Conservation (phyloP, 176 grass and related monocot genomes). For the Musa acuminata region DNA sequence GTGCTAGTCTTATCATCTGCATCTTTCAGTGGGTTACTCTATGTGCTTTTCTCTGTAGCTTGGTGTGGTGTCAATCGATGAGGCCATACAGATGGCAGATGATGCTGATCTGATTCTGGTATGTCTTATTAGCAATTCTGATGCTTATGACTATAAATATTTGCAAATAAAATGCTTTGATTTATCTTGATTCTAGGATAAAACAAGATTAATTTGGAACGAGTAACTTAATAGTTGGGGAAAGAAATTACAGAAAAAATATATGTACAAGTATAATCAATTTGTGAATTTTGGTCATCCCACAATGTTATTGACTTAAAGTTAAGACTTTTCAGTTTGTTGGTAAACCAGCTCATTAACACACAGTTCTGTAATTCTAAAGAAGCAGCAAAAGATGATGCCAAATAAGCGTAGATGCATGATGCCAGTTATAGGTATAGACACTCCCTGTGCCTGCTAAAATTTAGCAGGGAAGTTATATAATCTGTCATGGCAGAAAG, state of each 20-base stretch:
- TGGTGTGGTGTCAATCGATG: slow-evolving; percentile 61
- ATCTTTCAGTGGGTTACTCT: neutral
- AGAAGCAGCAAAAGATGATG: neutral
- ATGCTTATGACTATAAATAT: neutral
- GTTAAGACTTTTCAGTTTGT: neutral
- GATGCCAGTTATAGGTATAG: neutral
- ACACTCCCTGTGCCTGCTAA: neutral
- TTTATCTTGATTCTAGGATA: neutral
- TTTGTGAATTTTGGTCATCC: neutral
- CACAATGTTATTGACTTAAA: neutral
- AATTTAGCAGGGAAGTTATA: neutral
- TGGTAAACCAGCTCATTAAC: neutral
- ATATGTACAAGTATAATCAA: neutral
- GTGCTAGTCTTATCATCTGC: slow-evolving; percentile 7
- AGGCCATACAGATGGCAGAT: slow-evolving; percentile 59
- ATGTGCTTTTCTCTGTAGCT: slow-evolving; percentile 33
- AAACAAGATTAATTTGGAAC: too few relatives aligned
- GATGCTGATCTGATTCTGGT: slow-evolving; percentile 65
- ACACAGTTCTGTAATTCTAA: neutral
- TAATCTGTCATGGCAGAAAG: neutral
- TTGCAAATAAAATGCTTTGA: neutral
- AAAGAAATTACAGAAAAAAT: too few relatives aligned
- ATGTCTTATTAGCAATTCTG: slow-evolving; percentile 13
- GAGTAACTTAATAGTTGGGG: too few relatives aligned
- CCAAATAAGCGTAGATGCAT: neutral